Base-by-base conservation (phyloP, 768 basidiomycete species). In the Ramaria sp. region DNA sequence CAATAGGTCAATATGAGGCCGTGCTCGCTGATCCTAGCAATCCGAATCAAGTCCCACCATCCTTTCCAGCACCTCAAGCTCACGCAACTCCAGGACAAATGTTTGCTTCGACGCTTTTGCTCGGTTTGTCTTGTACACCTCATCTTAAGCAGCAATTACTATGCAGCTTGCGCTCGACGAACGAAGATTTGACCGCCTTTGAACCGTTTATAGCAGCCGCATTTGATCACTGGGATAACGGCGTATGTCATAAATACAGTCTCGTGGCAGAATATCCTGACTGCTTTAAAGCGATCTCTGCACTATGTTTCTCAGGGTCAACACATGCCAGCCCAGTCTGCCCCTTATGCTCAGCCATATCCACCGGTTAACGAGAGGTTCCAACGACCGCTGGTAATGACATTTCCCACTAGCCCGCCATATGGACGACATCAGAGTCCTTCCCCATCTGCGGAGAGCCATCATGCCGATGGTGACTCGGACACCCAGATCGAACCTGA, bases 171-270 rank as follows among this genome's bases (percentile, higher is more conserved):
- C 75, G 77, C 58, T 82, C 90, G 78, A 79, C 84, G 27, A 80
- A 79, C 67, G 87, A 89, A 50, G 88, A 91, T 61, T 74, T 91
- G 16, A 81, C 80, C 2, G 80, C 83, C 9, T 69, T 91, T 48
- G 85, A 90, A 63, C 84, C 86, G 25, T 72, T 88, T 60, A 83
- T 91, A 44, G 87, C 88, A 5, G 82, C 85, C 43, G 87, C 87
- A 16, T 91, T 86, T 77, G 88, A 91, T 56, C 82, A 85, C 38
- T 91, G 88, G 88, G 83, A 90, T 61, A 79, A 81, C 60, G 81
- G 83, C 65, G 87, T 88, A 62, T 55, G 78, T 65, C 27, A 32
- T n/a, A 36, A 16, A 27, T 41, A 48, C 28, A 34, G 24, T 10
- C 20, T 34, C 22, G 13, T 30, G n/a, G 18, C 25, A 52, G 20